Conservation (phyloP, 495 filamentous ascomycete genomes). For the Glonium stellatum region DNA sequence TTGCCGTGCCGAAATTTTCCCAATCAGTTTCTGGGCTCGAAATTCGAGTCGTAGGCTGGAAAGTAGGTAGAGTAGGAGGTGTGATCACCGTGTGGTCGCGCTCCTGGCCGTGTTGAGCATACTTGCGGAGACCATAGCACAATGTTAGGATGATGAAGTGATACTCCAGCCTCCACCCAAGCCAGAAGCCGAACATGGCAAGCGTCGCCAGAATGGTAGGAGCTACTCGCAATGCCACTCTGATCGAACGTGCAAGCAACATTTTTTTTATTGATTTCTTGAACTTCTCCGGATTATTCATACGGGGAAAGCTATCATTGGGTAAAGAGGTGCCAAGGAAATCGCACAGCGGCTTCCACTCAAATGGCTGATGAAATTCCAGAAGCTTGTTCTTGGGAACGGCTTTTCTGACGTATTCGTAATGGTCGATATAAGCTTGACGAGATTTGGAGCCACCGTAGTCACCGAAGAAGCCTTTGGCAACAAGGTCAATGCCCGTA, state of each 20-base stretch:
- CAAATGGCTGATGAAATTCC: neutral
- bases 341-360: slow-evolving; percentile 9
- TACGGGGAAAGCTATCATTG: neutral
- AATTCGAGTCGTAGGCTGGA: neutral
- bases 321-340: slow-evolving; percentile 7
- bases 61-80: too few relatives aligned
- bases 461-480: neutral
- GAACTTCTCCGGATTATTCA: slow-evolving; percentile 4
- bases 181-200: too few relatives aligned
- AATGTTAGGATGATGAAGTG: too few relatives aligned
- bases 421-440: slow-evolving; percentile 9
- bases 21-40: neutral
- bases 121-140: too few relatives aligned
- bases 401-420: neutral
- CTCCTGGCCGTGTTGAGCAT: too few relatives aligned
- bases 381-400: slow-evolving; percentile 6
- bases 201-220: too few relatives aligned
- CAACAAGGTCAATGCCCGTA: neutral
- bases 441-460: slow-evolving; percentile 2
- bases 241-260: too few relatives aligned
- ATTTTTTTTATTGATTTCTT: too few relatives aligned
- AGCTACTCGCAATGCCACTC: too few relatives aligned
- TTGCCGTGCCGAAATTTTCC: neutral
- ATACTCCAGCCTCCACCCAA: too few relatives aligned
- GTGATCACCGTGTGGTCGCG: too few relatives aligned